phyloP scores from a whole-genome alignment of 2,329 filamentous ascomycete species.

The Monosporascus ibericus region DNA sequence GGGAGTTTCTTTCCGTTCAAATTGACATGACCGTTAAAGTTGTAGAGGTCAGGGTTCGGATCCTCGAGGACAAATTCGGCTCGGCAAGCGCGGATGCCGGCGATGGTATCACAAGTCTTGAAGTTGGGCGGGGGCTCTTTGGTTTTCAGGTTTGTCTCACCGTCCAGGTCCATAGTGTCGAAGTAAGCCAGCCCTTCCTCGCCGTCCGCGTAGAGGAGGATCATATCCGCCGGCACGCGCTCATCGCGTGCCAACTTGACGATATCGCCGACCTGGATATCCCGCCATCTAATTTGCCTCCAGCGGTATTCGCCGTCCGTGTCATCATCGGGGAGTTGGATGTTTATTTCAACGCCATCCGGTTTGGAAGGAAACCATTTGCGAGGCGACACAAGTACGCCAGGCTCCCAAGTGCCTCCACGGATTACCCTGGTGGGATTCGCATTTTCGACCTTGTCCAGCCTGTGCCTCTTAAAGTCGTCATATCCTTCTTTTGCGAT shows the following conservation, averaged over 20 bases:
- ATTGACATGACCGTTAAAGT: conserved; percentile 64
- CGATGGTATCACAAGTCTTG: conserved; percentile 49
- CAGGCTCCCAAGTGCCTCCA: conserved; percentile 8
- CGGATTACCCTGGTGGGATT: conserved; percentile 41
- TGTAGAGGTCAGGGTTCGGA: conserved; percentile 71
- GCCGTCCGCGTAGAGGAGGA: conserved; percentile 70
- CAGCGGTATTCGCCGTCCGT: conserved; percentile 33
- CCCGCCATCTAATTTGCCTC: conserved; percentile 58
- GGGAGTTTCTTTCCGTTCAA: conserved; percentile 55
- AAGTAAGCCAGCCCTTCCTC: conserved; percentile 76
- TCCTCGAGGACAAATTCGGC: conserved; percentile 69
- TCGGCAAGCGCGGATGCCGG: conserved; percentile 45
- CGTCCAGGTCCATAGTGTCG: conserved; percentile 79
- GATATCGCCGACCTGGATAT: conserved; percentile 66
- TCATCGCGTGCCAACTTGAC: conserved; percentile 67
- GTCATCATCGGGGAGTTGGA: conserved; percentile 10
- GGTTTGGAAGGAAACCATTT: conserved; percentile 15
- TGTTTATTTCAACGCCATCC: conserved; percentile 2
- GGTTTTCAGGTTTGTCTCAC: conserved; percentile 76
- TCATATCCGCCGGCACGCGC: conserved; percentile 74
- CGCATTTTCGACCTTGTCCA: conserved; percentile 77
- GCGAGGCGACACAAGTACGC: conserved; percentile 4
- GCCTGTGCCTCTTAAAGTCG: conserved; percentile 70
- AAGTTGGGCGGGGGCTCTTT: conserved; percentile 62
- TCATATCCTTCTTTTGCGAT: conserved; percentile 85